Evolutionary conservation across 352 stramenopile species (phyloP), one percentile per base, ranked within the genome.

Genomic region (Phytophthora palmivora): DNA sequence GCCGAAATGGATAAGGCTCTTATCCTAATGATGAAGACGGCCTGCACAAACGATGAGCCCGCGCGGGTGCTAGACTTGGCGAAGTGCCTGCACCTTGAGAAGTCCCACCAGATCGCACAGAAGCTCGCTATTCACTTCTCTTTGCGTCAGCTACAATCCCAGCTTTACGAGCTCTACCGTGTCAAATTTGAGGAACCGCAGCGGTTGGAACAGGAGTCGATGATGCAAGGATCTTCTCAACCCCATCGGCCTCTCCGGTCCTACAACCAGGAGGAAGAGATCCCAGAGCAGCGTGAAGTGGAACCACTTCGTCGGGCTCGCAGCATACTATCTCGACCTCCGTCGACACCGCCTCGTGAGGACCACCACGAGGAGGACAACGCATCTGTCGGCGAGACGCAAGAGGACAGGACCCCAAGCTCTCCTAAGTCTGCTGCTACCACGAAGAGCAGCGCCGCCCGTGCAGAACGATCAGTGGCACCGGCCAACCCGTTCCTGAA

Each of bases 1-100:
- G 87, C 87, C 19, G 84, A 90, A 46, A 89, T 91, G 78, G 87
- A 95, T 58, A 95, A 95, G 67, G 58, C 80, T 1, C 63, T 95
- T 22, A 90, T 95, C 50, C 49, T 95, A 9, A 90, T 93, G 71
- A 89, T 95, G 82, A 92, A 95, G 56, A 78, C 68, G 5, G 83
- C 83, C 19, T 95, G 79, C 50, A 75, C 65, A 14, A 81, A 75
- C 32, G 87, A 95, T 56, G 74, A 92, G 42, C 74, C 84, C 15
- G 75, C 79, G 19, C 78, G 82, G 14, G 83, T 91, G 34, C 51
- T 93, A 8, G 87, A 94, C 49, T 60, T 95, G 56, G 84, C 84
- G 53, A 91, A 90, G 70, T 95, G 87, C 46, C 60, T 95, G 21
- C 76, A 89, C 55, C 53, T 95, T 1, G 83, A 94, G 37, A 95